phyloP scores from a whole-genome alignment of 306 rosid genomes.

The Luffa aegyptiaca region DNA sequence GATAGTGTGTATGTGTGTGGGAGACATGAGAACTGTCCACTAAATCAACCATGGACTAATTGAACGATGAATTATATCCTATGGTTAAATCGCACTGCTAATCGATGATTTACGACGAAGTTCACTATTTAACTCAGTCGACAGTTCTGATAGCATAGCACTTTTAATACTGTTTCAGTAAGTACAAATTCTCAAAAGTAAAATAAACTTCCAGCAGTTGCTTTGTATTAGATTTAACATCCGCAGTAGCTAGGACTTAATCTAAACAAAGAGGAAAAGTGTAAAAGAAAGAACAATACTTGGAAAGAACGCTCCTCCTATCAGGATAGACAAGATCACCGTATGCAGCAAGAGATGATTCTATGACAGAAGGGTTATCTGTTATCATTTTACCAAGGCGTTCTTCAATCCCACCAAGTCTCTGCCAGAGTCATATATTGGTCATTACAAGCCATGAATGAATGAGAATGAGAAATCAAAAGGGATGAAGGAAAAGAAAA shows the following conservation, averaged over 20 bases:
- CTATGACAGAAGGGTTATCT: constrained; percentile 70
- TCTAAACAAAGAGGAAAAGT: constrained; percentile 7
- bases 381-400: constrained; percentile 73
- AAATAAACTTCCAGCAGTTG: neutral
- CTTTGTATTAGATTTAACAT: neutral
- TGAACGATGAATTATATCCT: neutral
- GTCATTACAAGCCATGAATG: constrained; percentile 8
- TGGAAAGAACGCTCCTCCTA: constrained; percentile 49
- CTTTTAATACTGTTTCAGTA: neutral
- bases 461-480: constrained; percentile 9
- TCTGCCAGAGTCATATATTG: constrained; percentile 36
- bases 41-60: neutral
- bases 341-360: constrained; percentile 72
- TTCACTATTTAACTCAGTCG: neutral
- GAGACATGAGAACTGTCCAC: neutral
- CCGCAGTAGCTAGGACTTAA: neutral
- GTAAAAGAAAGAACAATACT: constrained; percentile 39
- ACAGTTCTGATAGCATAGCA: neutral
- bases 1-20: too few species aligned
- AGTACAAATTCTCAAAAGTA: neutral
- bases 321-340: constrained; percentile 87
- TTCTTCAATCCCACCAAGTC: constrained; percentile 71
- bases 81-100: neutral
- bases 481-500: constrained; percentile 13
- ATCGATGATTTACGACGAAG: neutral